Conservation (phyloP, 257 asterid species). For the Ophiorrhiza pumila region DNA sequence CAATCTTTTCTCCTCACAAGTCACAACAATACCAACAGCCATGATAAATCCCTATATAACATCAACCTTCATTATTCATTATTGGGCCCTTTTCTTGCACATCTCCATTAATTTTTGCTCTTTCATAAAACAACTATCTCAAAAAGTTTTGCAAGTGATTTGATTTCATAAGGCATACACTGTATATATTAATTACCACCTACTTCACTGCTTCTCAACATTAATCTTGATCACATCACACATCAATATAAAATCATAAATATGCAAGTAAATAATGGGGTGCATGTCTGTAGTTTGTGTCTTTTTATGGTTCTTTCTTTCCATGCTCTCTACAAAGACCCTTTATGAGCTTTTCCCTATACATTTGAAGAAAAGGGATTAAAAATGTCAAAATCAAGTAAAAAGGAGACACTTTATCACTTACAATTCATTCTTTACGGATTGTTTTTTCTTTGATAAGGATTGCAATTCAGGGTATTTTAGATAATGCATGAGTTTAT, state of each 20-base stretch:
- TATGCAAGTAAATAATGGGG: too few relatives aligned
- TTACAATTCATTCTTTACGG: too few relatives aligned
- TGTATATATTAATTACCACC: background rate
- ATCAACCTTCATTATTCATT: conserved; percentile 20
- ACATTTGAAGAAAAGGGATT: too few relatives aligned
- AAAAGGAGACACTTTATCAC: too few relatives aligned
- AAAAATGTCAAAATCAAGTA: too few relatives aligned
- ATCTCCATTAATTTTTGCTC: conserved; percentile 10
- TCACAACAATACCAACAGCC: conserved; percentile 22
- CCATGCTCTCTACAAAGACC: too few relatives aligned
- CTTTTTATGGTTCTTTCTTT: too few relatives aligned
- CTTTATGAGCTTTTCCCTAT: too few relatives aligned
- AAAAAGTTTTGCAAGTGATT: conserved; percentile 11
- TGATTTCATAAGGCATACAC: background rate
- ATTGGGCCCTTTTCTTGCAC: conserved; percentile 24
- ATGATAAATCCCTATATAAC: conserved; percentile 1
- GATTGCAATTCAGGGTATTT: too few relatives aligned
- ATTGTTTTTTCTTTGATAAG: too few relatives aligned
- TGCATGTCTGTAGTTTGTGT: too few relatives aligned
- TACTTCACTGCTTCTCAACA: conserved; percentile 7
- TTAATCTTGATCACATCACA: conserved; percentile 5
- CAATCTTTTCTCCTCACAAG: conserved; percentile 16
- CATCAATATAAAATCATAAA: background rate
- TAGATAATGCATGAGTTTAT: too few relatives aligned
- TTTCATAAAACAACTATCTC: background rate